These are phyloP conservation scores for Gliomastix tumulicola DNA, from an alignment of 2,329 filamentous ascomycete species.

Conservation along the genomic window DNA sequence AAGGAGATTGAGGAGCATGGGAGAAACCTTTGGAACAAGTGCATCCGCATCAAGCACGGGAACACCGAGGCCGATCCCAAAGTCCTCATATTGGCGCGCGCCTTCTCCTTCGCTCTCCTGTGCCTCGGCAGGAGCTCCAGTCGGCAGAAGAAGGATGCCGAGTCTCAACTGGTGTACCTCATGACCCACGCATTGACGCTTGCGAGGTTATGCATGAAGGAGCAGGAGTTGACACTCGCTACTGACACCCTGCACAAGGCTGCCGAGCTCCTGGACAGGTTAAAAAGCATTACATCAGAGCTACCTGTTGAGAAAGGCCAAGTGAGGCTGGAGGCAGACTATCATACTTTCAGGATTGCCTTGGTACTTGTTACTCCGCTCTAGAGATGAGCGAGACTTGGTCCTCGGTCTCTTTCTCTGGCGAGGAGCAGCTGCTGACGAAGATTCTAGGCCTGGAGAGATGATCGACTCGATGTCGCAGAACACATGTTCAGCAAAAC, in stretches of 20 bases:
- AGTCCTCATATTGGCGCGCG: constrained; percentile 31
- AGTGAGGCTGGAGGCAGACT: constrained; percentile 47
- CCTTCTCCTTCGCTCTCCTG: constrained; percentile 62
- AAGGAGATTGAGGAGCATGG: constrained; percentile 48
- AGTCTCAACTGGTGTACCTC: constrained; percentile 43
- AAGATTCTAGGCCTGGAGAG: constrained; percentile 62
- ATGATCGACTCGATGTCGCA: constrained; percentile 65
- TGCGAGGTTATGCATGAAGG: constrained; percentile 41
- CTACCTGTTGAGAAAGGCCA: neutral
- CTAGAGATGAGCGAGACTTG: too few species aligned
- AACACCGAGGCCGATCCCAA: constrained; percentile 12
- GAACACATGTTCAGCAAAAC: constrained; percentile 69
- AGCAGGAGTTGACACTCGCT: constrained; percentile 48
- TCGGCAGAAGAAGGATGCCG: constrained; percentile 12
- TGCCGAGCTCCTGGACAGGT: constrained; percentile 39
- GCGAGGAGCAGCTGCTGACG: constrained; percentile 1
- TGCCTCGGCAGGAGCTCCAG: constrained; percentile 37
- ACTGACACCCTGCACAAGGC: constrained; percentile 57
- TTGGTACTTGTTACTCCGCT: too few species aligned
- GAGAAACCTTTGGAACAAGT: constrained; percentile 60
- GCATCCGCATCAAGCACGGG: constrained; percentile 40
- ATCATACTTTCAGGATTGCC: constrained; percentile 56
- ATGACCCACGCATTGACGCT: constrained; percentile 65
- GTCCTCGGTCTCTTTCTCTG: constrained; percentile 10
- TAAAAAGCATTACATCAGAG: neutral